Percentiles rank a stretch among this genome's conserved stretches.
These are phyloP conservation scores for Francoa sonchifolia DNA, from an alignment of 441 rosid species.

Conservation along the genomic window DNA sequence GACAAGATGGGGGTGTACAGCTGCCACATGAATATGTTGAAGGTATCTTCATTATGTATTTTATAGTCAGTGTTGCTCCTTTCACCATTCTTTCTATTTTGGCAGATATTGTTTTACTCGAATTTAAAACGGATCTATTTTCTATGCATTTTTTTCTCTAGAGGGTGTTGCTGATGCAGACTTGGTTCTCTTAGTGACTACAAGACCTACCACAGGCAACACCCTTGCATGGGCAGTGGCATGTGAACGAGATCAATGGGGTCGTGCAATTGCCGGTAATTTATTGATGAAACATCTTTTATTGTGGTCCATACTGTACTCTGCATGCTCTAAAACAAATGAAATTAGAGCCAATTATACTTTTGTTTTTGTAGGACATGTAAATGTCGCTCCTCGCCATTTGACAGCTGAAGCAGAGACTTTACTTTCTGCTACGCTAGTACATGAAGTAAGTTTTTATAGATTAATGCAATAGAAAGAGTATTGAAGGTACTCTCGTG, in stretches of 20 bases:
- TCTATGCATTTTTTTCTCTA: slow-evolving; percentile 18
- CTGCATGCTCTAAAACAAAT: slow-evolving; percentile 5
- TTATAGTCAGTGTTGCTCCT: slow-evolving; percentile 9
- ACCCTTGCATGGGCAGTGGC: slow-evolving; percentile 99
- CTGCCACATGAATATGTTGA: slow-evolving; percentile 90
- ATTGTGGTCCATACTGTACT: background rate
- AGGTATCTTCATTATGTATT: slow-evolving; percentile 34
- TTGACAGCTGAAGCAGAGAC: slow-evolving; percentile 95
- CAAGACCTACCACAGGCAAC: slow-evolving; percentile 98
- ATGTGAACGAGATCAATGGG: slow-evolving; percentile 99
- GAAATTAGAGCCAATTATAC: slow-evolving; percentile 2
- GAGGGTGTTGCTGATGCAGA: slow-evolving; percentile 88
- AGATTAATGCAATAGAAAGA: slow-evolving; percentile 6
- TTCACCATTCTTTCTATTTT: background rate
- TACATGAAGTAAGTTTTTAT: slow-evolving; percentile 60
- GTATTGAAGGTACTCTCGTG: slow-evolving; percentile 3
- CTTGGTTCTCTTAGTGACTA: slow-evolving; percentile 88
- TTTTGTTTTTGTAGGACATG: slow-evolving; percentile 56
- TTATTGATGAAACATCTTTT: slow-evolving; percentile 1
- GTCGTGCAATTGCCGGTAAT: slow-evolving; percentile 95
- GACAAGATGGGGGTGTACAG: slow-evolving; percentile 99
- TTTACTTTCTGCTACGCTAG: slow-evolving; percentile 88
- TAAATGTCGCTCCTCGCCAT: slow-evolving; percentile 99
- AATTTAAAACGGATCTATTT: background rate
- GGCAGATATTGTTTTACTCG: background rate